Evolutionary conservation across 1,284 basidiomycete species (phyloP).

Genomic region (Trametes polyzona): DNA sequence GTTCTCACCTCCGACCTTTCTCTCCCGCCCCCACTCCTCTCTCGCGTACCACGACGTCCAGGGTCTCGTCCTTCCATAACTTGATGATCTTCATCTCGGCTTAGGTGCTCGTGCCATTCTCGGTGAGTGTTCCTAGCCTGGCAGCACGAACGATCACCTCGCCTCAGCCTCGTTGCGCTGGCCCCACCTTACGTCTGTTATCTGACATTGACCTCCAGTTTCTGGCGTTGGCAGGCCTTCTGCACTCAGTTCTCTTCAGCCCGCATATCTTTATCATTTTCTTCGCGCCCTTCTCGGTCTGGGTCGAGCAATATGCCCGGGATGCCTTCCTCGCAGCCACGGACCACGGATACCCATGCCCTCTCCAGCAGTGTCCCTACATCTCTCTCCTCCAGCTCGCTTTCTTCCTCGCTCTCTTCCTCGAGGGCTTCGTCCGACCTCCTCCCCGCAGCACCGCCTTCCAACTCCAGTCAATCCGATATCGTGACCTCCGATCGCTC

Average conservation of each 20-base stretch:
- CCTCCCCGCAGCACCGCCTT: conserved; percentile 41
- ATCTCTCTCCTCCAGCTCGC: conserved; percentile 44
- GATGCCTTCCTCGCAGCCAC: conserved; percentile 28
- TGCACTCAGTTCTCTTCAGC: conserved; percentile 21
- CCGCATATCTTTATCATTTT: conserved; percentile 31
- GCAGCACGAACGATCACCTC: conserved; percentile 39
- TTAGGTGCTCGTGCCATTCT: conserved; percentile 19
- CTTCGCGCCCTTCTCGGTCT: conserved; percentile 27
- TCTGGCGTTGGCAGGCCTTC: conserved; percentile 25
- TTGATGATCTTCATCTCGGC: conserved; percentile 26
- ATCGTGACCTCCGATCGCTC: conserved; percentile 47
- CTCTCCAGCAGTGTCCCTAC: conserved; percentile 39
- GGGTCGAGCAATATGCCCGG: conserved; percentile 28
- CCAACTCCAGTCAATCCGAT: conserved; percentile 45
- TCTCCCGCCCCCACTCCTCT: conserved; percentile 6
- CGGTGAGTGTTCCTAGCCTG: conserved; percentile 21
- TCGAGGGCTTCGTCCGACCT: conserved; percentile 38
- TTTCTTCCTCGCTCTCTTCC: conserved; percentile 48
- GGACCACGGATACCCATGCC: conserved; percentile 36
- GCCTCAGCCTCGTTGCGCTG: conserved; percentile 42
- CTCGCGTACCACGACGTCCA: conserved; percentile 11
- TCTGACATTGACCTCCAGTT: conserved; percentile 24
- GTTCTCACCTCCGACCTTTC: conserved; percentile 13
- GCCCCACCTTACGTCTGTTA: conserved; percentile 30
- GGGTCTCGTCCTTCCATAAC: conserved; percentile 16